Percentiles rank a stretch among this genome's conserved stretches.
These are phyloP conservation scores for Hemileia vastatrix DNA, from an alignment of 1,284 basidiomycete genomes.

Conservation along the genomic window DNA sequence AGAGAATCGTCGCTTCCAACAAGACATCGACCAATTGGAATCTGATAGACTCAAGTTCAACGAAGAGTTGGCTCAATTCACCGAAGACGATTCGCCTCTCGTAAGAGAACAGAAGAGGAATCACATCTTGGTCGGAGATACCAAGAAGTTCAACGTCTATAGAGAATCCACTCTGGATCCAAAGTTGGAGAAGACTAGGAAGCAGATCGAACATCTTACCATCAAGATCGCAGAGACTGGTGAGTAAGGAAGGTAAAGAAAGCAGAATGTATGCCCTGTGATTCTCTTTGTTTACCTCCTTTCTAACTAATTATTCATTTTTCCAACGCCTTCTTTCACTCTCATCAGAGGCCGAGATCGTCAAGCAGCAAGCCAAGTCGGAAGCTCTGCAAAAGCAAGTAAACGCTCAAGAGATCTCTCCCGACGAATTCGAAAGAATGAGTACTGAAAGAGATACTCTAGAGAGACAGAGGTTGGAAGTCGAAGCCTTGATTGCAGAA, in stretches of 20 bases:
- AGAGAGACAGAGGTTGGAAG: conserved; percentile 30
- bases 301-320: not conserved
- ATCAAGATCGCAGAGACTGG: conserved; percentile 28
- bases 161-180: conserved; percentile 37
- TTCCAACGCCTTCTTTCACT: conserved; percentile 2
- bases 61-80: conserved; percentile 28
- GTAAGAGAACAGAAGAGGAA: conserved; percentile 33
- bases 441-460: conserved; percentile 33
- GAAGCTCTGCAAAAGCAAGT: conserved; percentile 32
- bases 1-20: conserved; percentile 27
- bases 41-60: conserved; percentile 31
- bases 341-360: conserved; percentile 22
- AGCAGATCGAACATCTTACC: conserved; percentile 32
- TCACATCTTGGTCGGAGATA: conserved; percentile 35
- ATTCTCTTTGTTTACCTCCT: not conserved
- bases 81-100: conserved; percentile 34
- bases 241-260: conserved; percentile 8
- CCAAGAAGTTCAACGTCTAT: conserved; percentile 39
- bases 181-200: conserved; percentile 37
- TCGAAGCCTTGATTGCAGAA: conserved; percentile 19
- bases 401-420: conserved; percentile 37
- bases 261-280: not conserved
- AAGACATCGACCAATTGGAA: conserved; percentile 31
- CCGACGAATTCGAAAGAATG: conserved; percentile 39
- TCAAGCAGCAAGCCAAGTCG: conserved; percentile 31